phyloP scores from a whole-genome alignment of 2,329 filamentous ascomycete genomes.

The Xylaria sp. region DNA sequence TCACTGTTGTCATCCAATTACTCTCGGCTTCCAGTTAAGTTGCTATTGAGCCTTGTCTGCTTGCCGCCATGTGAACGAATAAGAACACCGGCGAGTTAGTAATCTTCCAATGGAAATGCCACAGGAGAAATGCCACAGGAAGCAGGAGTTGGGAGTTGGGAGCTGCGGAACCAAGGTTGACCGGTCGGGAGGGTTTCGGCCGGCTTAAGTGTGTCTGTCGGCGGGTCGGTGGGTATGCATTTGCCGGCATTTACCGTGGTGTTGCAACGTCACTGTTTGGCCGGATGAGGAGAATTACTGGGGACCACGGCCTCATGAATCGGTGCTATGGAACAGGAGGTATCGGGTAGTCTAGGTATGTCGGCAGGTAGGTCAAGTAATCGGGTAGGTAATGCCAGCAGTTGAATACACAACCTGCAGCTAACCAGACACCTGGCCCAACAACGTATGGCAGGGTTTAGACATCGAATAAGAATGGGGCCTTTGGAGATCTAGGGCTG shows the following conservation, averaged over 20 bases:
- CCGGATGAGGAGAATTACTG: constrained; percentile 8
- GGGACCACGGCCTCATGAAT: constrained; percentile 1
- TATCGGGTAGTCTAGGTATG: no score
- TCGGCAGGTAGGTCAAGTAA: no score
- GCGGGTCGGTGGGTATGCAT: constrained; percentile 1
- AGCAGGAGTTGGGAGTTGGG: no score
- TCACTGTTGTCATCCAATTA: constrained; percentile 2
- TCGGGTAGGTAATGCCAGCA: background rate
- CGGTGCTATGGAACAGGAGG: background rate
- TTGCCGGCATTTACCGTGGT: background rate
- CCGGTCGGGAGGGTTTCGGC: background rate
- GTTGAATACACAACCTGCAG: no score
- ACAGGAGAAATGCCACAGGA: background rate
- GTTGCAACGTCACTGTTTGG: background rate
- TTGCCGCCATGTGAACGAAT: constrained; percentile 24
- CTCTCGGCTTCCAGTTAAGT: constrained; percentile 14
- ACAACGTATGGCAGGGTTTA: background rate
- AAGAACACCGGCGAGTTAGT: background rate
- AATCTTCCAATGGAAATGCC: no score
- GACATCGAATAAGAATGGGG: background rate
- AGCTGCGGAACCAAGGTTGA: background rate
- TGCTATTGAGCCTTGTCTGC: constrained; percentile 34
- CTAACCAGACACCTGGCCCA: background rate
- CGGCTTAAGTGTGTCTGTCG: background rate
- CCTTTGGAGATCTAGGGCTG: background rate